Conservation (phyloP, 352 stramenopile species). For the Pythium folliculosum region DNA sequence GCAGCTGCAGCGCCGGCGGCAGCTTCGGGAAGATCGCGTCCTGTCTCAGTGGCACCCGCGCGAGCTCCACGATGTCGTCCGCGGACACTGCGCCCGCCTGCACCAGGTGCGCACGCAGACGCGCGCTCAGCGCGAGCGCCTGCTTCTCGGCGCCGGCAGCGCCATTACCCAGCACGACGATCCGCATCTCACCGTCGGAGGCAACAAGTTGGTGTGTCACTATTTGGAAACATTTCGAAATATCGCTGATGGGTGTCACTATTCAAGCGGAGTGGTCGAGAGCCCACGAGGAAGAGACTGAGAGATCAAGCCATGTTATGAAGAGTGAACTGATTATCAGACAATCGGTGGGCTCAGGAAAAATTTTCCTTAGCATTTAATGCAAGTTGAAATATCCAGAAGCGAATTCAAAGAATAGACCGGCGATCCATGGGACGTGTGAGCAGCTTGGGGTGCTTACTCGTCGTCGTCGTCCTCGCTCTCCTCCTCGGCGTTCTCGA, state of each 20-base stretch:
- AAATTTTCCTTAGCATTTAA: too few relatives aligned
- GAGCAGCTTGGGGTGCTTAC: too few relatives aligned
- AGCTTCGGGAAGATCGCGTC: conserved; percentile 29
- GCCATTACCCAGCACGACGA: conserved; percentile 74
- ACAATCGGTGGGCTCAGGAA: conserved; percentile 2
- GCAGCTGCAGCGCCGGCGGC: conserved; percentile 48
- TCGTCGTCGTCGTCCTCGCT: conserved; percentile 53
- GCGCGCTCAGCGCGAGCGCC: conserved; percentile 50
- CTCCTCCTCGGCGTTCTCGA: conserved; percentile 95
- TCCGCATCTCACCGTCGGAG: conserved; percentile 19
- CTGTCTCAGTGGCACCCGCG: conserved; percentile 39
- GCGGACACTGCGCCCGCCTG: conserved; percentile 8
- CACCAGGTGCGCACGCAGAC: conserved; percentile 29
- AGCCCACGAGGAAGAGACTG: too few relatives aligned
- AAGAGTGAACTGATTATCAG: conserved; percentile 11
- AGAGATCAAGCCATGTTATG: conserved; percentile 10
- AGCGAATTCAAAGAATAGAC: conserved; percentile 3
- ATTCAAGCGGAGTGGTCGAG: too few relatives aligned
- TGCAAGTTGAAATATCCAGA: not conserved
- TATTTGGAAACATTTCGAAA: conserved; percentile 6
- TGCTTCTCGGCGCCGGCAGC: conserved; percentile 79
- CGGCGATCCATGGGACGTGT: too few relatives aligned
- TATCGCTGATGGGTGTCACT: not conserved
- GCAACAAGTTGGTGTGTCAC: conserved; percentile 3
- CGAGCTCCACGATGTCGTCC: conserved; percentile 19